A percentile compares a stretch with the other conserved stretches of the same genome.
Evolutionary conservation across 2,329 filamentous ascomycete species (phyloP).

Genomic region (Curvularia eragrostidis): DNA sequence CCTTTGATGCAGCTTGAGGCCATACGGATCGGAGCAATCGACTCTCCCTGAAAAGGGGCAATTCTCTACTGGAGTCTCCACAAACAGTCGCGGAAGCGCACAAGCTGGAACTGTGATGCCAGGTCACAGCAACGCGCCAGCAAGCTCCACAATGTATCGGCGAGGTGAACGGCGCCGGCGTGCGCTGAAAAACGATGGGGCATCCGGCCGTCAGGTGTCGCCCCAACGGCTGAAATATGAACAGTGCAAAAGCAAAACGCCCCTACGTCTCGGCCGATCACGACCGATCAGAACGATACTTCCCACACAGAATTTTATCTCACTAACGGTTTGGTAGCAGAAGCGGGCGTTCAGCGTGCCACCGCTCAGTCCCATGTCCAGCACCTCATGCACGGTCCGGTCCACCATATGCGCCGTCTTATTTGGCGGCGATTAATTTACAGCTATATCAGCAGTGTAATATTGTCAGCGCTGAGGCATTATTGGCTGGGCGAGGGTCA

Average conservation of each 20-base stretch:
- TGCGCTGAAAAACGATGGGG: background rate
- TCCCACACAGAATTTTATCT: conserved; percentile 1
- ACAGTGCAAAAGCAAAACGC: conserved; percentile 2
- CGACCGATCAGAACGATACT: background rate
- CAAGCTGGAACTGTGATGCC: background rate
- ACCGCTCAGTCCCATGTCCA: conserved; percentile 6
- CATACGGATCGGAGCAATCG: no score
- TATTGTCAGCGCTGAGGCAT: conserved; percentile 15
- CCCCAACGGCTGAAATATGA: background rate
- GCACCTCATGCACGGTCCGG: conserved; percentile 9
- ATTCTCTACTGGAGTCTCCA: background rate
- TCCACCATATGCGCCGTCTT: conserved; percentile 11
- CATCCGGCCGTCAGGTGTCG: background rate
- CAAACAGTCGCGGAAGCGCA: background rate
- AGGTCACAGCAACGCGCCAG: background rate
- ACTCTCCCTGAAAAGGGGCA: background rate
- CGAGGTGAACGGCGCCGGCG: background rate
- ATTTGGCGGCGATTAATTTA: conserved; percentile 14
- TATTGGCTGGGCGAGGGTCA: conserved; percentile 9
- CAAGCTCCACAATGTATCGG: background rate
- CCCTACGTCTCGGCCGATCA: background rate
- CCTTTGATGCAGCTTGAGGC: background rate
- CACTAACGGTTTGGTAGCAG: background rate
- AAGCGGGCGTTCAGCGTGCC: conserved; percentile 11
- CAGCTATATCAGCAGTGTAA: conserved; percentile 5